phyloP scores from a whole-genome alignment of 306 rosid genomes.

The Phaseolus lunatus region DNA sequence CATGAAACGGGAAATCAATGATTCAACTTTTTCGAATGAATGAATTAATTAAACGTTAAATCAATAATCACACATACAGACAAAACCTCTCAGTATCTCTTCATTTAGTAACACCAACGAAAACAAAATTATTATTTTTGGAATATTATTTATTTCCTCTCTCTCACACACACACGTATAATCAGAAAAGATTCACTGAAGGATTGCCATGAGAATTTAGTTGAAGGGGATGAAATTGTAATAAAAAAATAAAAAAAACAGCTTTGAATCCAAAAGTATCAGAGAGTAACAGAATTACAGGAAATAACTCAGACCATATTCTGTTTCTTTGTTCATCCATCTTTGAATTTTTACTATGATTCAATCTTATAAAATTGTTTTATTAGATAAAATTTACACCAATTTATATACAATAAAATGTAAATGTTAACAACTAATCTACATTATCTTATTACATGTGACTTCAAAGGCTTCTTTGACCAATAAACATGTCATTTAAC shows the following conservation, averaged over 20 bases:
- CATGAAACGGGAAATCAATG: constrained; percentile 45
- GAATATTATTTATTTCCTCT: background rate
- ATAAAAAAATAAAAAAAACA: background rate
- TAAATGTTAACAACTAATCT: too few species aligned
- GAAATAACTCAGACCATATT: constrained; percentile 14
- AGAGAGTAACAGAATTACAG: background rate
- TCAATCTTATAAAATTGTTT: too few species aligned
- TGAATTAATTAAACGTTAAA: constrained; percentile 19
- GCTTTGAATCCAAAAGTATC: background rate
- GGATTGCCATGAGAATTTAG: background rate
- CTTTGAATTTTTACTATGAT: too few species aligned
- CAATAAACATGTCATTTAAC: too few species aligned
- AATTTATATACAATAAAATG: too few species aligned
- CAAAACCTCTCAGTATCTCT: background rate
- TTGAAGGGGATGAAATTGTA: background rate
- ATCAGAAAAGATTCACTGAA: background rate
- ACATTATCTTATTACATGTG: constrained; percentile 16
- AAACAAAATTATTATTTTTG: background rate
- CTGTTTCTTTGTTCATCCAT: background rate
- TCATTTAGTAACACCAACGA: constrained; percentile 12
- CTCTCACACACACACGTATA: background rate
- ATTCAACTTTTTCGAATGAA: constrained; percentile 36
- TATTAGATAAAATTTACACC: too few species aligned
- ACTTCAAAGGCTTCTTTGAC: too few species aligned
- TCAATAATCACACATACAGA: background rate